Evolutionary conservation across 495 filamentous ascomycete genomes (phyloP), one percentile per base, ranked within the genome.

Genomic region (Xylaria sp.): DNA sequence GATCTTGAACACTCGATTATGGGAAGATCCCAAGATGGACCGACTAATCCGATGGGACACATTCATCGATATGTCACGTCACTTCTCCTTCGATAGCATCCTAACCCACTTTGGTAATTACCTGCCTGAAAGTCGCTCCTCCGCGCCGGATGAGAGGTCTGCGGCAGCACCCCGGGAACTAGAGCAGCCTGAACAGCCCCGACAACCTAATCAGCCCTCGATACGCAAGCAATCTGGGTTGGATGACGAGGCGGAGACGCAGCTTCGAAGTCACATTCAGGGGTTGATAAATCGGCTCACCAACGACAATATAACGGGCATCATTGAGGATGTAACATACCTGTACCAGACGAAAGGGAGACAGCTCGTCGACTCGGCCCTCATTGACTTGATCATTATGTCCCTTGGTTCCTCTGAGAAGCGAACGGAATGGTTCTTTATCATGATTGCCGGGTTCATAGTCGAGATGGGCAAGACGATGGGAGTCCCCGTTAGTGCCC

Each of bases 201-300:
- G 17, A 19, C 33, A 61, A 40, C 19, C 35, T 17, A 35, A 14
- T 8, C 33, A 37, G n/a, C 35, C 35, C 14, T 95, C 93, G 11
- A 82, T 95, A 40, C 89, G 94, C 35, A 88, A 88, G 64, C 81
- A 84, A 35, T 80, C 84, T 0, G 82, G 86, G 12, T 88, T 88
- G 2, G 90, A 92, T 61, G 84, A 86, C 1, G 93, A 97, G 76
- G 83, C 87, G 43, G 84, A 93, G 6, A 84, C 85, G 5, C 89
- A 91, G 31, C 80, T 98, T 50, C 89, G 89, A 64, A 88, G 93
- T 58, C 92, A 95, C 76, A 87, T 92, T 15, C 93, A 97, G 72
- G 96, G 95, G 77, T 85, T 96, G 12, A 85, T 98, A 71, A 99
- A 98, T 82, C 91, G 94, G 75, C 82, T 99, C 48, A 97, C 97